Evolutionary conservation across 1,284 basidiomycete species (phyloP), one percentile per base, ranked within the genome.

Genomic region (Ustilago sp.): DNA sequence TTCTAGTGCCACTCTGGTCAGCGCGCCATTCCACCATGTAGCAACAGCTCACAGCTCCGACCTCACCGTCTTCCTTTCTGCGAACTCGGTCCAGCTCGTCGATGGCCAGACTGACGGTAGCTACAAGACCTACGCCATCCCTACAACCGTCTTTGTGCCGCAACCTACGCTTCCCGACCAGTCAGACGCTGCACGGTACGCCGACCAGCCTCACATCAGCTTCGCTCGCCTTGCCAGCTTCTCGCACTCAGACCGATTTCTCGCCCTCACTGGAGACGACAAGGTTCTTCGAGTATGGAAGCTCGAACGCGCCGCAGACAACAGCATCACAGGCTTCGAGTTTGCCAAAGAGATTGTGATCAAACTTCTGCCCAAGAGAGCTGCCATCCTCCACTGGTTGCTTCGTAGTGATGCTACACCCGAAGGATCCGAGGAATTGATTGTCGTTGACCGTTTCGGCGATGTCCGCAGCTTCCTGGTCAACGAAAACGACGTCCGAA

Each of bases 251-350:
- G 76, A 77, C 28, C 59, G 60, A 19, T 79, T 70, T 59, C 71
- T 83, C 19, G 83, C 81, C 7, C 61, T 83, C 12, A 80, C 80
- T 4, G 82, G 81, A 32, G 83, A 84, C 72, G 83, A 84, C 74
- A 84, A 84, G 63, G 69, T 74, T 43, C 61, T 84, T 47, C 80
- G 80, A 31, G 78, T 84, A 7, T 84, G 80, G 79, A 68, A 73
- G 59, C 61, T 67, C 28, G 35, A 59, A 38, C 47, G 60, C 4
- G 51, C 59, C 0, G 45, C 60, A 8, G 63, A 64, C 13, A 36
- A 52, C 2, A 11, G 28, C 50, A 65, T 68, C 55, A 39, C 48
- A 6, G 69, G 68, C 2, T 74, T 79, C 8, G 63, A 63, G 19
- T 67, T 67, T 17, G 81, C 78, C 35, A 57, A 73, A 9, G 78